Evolutionary conservation across 345 rosid genomes (phyloP), one percentile per base, ranked within the genome.

Genomic region (Hypericum perforatum): DNA sequence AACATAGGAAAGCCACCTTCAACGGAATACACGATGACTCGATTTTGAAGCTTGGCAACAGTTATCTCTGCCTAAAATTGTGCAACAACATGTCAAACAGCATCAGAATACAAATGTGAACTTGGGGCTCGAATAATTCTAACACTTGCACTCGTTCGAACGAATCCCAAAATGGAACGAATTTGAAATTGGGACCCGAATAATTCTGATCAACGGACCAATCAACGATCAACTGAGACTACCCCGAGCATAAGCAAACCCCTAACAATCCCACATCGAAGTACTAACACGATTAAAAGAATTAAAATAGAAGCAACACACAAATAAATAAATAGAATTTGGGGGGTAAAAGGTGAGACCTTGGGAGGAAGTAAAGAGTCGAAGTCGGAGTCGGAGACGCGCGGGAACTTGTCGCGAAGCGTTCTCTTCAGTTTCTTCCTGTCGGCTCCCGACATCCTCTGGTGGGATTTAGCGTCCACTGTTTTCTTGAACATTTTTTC

Each of bases 391-490:
- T 85, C 95, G 47, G 94, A 79, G 63, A 80, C 74, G 45, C 82
- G 72, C 38, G 75, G 75, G 64, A 92, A 82, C 67, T 61, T 74
- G 56, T 73, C 90, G 9, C 81, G 72, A 65, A 92, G 47, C 8
- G 74, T 68, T 41, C 98, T 82, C 12, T 74, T 86, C 41, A 92
- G 85, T 75, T 88, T 92, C 72, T 88, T 92, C 63, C 73, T 68
- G 66, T 92, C 98, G 2, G 96, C 98, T 48, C 98, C 98, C 5
- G 98, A 92, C 44, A 92, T 94, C 57, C 96, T 74, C 75, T 92
- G 98, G 62, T 82, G 87, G 41, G 79, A 73, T 76, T 88, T 92
- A 0, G 94, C 94, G 58, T 92, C 98, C 5, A 80, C 77, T 54
- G 83, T 76, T 80, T 92, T 92, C 85, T 83, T 92, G 76, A 92